Evolutionary conservation across 2,329 filamentous ascomycete genomes (phyloP).

Genomic region (Sporothrix globosa): DNA sequence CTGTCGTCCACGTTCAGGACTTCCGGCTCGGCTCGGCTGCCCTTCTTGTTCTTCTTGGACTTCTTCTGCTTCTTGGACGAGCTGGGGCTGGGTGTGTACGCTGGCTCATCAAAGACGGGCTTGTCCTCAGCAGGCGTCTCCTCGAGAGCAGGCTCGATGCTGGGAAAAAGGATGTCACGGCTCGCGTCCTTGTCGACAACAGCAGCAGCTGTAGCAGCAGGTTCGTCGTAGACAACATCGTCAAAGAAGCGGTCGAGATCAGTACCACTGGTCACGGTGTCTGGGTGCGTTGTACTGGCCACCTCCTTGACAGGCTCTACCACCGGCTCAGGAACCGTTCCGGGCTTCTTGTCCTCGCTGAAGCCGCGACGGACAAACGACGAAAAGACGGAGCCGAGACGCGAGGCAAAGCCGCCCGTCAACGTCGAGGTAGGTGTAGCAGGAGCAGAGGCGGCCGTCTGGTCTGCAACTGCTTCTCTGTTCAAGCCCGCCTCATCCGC

Average conservation of each 20-base stretch:
- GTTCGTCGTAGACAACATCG: conserved; percentile 18
- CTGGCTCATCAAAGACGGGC: conserved; percentile 14
- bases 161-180: conserved; percentile 3
- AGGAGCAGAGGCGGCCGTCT: neutral
- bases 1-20: neutral
- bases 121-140: neutral
- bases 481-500: neutral
- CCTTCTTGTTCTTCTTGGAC: conserved; percentile 23
- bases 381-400: conserved; percentile 28
- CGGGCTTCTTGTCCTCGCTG: conserved; percentile 26
- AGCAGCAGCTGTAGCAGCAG: neutral
- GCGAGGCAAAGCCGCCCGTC: conserved; percentile 29
- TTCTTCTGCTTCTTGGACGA: conserved; percentile 9
- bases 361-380: conserved; percentile 28
- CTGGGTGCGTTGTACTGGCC: neutral
- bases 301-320: neutral
- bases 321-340: neutral
- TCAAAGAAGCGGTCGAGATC: conserved; percentile 31
- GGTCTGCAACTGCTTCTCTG: neutral
- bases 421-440: neutral
- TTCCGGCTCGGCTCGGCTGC: conserved; percentile 23
- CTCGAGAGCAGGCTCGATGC: neutral
- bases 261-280: conserved; percentile 8
- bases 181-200: neutral
- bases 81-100: neutral